Conservation (phyloP, 2,329 filamentous ascomycete genomes). For the Epichloe sibirici region DNA sequence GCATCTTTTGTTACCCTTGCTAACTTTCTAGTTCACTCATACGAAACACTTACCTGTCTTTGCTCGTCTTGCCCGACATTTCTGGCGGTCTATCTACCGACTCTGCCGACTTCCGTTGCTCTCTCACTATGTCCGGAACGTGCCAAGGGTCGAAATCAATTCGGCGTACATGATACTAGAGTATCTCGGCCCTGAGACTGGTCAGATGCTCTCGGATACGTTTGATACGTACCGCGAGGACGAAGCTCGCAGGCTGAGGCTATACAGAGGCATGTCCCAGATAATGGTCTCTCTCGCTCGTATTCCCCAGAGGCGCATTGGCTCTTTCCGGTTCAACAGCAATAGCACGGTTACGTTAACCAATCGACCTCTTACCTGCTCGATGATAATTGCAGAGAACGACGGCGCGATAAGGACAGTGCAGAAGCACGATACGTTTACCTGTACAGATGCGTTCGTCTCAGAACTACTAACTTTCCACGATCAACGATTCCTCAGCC, state of each 20-base stretch:
- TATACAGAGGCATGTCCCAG: no score
- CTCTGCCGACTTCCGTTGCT: no score
- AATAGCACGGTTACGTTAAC: slow-evolving; percentile 17
- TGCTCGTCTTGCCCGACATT: no score
- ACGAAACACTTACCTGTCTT: no score
- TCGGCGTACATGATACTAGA: slow-evolving; percentile 17
- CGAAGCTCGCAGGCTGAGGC: slow-evolving; percentile 4
- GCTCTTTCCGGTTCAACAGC: slow-evolving; percentile 4
- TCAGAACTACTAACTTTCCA: slow-evolving; percentile 14
- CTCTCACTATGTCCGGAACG: no score
- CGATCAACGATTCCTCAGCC: slow-evolving; percentile 13
- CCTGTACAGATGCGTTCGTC: slow-evolving; percentile 15
- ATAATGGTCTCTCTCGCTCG: no score
- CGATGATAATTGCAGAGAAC: slow-evolving; percentile 21
- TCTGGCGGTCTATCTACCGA: no score
- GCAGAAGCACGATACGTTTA: slow-evolving; percentile 17
- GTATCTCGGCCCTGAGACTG: slow-evolving; percentile 11
- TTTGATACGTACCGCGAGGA: slow-evolving; percentile 11
- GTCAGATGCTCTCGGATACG: slow-evolving; percentile 17
- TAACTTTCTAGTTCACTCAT: no score
- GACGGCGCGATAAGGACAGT: slow-evolving; percentile 19
- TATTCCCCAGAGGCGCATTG: not conserved
- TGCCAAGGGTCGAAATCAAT: no score
- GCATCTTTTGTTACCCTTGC: no score
- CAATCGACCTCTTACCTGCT: slow-evolving; percentile 18